Conservation (phyloP, 2,329 filamentous ascomycete species). For the Xylaria digitata region DNA sequence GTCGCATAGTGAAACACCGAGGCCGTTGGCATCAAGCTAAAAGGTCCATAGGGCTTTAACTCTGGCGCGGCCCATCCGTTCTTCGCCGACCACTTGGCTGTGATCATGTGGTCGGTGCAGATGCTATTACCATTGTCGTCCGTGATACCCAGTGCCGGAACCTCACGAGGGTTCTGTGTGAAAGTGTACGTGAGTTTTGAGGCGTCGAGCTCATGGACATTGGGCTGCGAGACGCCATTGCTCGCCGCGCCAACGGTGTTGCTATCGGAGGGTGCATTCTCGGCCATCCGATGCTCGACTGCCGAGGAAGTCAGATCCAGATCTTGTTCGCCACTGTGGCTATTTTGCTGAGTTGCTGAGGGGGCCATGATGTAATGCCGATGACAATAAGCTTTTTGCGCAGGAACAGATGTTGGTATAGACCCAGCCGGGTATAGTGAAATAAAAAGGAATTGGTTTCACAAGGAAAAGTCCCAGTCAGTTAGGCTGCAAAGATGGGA, state of each 20-base stretch:
- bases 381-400: neutral
- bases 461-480: neutral
- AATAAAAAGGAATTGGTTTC: neutral
- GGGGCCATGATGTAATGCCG: conserved; percentile 58
- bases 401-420: neutral
- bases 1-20: conserved; percentile 80
- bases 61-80: conserved; percentile 74
- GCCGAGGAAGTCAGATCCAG: conserved; percentile 64
- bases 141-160: conserved; percentile 46
- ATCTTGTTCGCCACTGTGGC: conserved; percentile 57
- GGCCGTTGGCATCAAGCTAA: conserved; percentile 75
- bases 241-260: conserved; percentile 44
- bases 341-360: conserved; percentile 56
- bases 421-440: neutral
- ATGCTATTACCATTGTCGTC: conserved; percentile 59
- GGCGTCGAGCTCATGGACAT: conserved; percentile 69
- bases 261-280: conserved; percentile 48
- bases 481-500: conserved; percentile 3
- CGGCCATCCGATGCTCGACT: conserved; percentile 61
- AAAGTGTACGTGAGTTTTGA: conserved; percentile 68
- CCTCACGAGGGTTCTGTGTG: conserved; percentile 45
- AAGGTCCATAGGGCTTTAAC: conserved; percentile 73
- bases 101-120: conserved; percentile 89
- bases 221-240: conserved; percentile 55
- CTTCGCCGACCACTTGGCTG: conserved; percentile 68